Conservation (phyloP, 148 eudicot species). For the Vaccinium myrtillus region DNA sequence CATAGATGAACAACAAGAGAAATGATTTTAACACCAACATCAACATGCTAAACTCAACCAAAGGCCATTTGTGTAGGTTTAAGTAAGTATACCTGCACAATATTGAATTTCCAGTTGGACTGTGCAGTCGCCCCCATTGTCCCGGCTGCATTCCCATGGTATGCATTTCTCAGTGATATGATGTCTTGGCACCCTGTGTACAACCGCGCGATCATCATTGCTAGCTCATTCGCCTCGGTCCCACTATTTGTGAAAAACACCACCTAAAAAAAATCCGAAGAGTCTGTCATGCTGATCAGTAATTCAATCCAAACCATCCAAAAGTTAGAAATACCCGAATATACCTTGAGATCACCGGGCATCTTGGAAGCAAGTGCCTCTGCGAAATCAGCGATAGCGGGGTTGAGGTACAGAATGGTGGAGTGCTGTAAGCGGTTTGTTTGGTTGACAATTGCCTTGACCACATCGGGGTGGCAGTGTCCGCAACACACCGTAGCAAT, state of each 20-base stretch:
- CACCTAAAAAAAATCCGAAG: constrained; percentile 43
- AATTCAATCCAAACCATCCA: not conserved
- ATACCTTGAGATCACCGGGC: constrained; percentile 94
- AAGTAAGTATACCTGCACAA: constrained; percentile 61
- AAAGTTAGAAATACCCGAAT: no score
- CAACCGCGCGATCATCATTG: constrained; percentile 85
- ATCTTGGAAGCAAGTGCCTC: constrained; percentile 86
- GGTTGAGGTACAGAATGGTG: constrained; percentile 76
- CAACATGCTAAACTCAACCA: not conserved
- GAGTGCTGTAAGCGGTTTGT: constrained; percentile 77
- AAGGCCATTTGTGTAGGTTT: not conserved
- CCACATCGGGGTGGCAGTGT: constrained; percentile 92
- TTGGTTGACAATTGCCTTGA: constrained; percentile 68
- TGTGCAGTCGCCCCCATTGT: constrained; percentile 99
- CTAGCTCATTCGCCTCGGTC: constrained; percentile 97
- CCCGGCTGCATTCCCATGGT: constrained; percentile 94
- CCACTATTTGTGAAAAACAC: constrained; percentile 97
- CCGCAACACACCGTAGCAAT: constrained; percentile 92
- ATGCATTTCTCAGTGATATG: constrained; percentile 81
- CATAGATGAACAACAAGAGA: not conserved
- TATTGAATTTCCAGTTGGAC: constrained; percentile 83
- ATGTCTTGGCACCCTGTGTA: constrained; percentile 92
- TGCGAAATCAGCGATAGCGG: constrained; percentile 85
- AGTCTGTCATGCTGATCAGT: not conserved
- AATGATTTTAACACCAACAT: not conserved